A percentile compares a stretch with the other conserved stretches of the same genome.
These are phyloP conservation scores for Kwoniella mangroviensis DNA, from an alignment of 768 basidiomycete species.

Conservation along the genomic window DNA sequence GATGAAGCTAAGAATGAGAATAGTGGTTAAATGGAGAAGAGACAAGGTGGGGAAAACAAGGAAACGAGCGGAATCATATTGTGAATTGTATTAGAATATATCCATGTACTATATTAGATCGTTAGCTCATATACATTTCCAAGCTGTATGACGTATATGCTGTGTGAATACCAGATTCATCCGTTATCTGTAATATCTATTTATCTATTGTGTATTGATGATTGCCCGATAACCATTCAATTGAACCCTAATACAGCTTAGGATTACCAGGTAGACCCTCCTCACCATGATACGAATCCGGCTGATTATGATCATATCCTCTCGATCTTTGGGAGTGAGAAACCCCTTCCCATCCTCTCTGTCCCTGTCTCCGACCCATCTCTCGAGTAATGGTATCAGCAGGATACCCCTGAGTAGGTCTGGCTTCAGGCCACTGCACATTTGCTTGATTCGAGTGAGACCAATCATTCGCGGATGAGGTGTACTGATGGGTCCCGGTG, in stretches of 20 bases:
- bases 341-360: background rate
- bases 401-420: background rate
- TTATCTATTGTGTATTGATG: background rate
- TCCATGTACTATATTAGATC: background rate
- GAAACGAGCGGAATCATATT: no score
- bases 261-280: background rate
- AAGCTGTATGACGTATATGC: no score
- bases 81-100: background rate
- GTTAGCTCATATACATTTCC: background rate
- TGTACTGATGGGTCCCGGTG: background rate
- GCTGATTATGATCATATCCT: background rate
- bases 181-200: background rate
- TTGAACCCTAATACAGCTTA: background rate
- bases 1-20: slow-evolving; percentile 43
- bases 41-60: no score
- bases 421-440: slow-evolving; percentile 8
- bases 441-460: background rate
- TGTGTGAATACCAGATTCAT: background rate
- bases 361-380: slow-evolving; percentile 3
- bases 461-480: background rate
- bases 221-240: no score
- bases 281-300: background rate
- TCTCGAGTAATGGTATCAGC: background rate
- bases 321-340: background rate
- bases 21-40: slow-evolving; percentile 3